Evolutionary conservation across 495 filamentous ascomycete genomes (phyloP).

Genomic region (Chlorociboria aeruginascens): DNA sequence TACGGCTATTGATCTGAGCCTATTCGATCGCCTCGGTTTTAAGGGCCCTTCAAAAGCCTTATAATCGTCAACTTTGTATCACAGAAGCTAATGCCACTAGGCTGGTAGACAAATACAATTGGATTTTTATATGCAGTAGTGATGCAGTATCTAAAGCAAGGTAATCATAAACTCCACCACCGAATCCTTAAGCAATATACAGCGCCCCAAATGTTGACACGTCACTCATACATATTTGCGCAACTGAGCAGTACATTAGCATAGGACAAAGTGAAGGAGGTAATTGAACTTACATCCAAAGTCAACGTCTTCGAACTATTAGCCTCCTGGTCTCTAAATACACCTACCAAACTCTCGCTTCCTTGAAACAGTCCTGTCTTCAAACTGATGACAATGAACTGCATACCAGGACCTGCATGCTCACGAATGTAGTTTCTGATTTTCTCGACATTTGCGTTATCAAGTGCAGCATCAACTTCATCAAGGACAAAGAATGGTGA

Average conservation of each 20-base stretch:
- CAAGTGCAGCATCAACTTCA: constrained; percentile 94
- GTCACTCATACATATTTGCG: constrained; percentile 3
- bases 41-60: no score
- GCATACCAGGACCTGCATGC: constrained; percentile 92
- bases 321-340: constrained; percentile 86
- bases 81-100: no score
- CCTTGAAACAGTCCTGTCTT: constrained; percentile 91
- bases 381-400: constrained; percentile 95
- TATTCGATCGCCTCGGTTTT: no score
- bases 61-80: no score
- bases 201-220: no score
- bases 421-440: constrained; percentile 91
- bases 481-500: constrained; percentile 96
- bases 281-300: constrained; percentile 66
- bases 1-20: no score
- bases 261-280: neutral
- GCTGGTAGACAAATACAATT: no score
- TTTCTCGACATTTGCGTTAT: constrained; percentile 90
- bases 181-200: no score
- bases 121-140: no score
- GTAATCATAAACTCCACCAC: no score
- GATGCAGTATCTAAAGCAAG: no score
- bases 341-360: constrained; percentile 85
- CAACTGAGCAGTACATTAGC: constrained; percentile 1
- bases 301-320: constrained; percentile 85